Evolutionary conservation across 495 filamentous ascomycete species (phyloP).

Genomic region (Xylaria longipes): DNA sequence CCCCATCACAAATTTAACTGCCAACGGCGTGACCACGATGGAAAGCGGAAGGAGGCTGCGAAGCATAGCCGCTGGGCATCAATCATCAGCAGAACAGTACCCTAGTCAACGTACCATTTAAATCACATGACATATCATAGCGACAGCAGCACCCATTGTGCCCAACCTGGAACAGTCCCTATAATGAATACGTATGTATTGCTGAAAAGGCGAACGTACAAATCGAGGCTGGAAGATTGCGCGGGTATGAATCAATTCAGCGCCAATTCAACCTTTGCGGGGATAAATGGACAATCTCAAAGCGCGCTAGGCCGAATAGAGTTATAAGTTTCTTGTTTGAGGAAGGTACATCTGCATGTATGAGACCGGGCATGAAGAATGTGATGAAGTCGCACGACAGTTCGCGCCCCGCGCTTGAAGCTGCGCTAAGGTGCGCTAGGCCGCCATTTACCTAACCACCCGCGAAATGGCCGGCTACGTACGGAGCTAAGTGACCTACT

Average conservation of each 20-base stretch:
- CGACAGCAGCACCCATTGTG: neutral
- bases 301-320: neutral
- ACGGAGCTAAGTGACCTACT: neutral
- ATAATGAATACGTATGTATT: neutral
- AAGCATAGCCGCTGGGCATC: conserved; percentile 16
- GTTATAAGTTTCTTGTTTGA: neutral
- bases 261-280: neutral
- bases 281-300: neutral
- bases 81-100: neutral
- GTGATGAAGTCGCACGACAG: conserved; percentile 8
- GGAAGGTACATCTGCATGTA: neutral
- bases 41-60: conserved; percentile 21
- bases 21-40: conserved; percentile 3
- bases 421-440: conserved; percentile 18
- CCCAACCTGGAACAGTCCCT: neutral
- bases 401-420: conserved; percentile 20
- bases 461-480: conserved; percentile 5
- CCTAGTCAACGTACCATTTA: neutral
- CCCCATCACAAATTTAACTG: neutral
- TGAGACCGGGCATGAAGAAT: neutral
- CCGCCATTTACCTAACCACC: neutral
- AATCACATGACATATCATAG: conserved; percentile 16
- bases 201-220: neutral
- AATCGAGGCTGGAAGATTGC: neutral
- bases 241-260: neutral